A percentile compares a stretch with the other conserved stretches of the same genome.
These are phyloP conservation scores for Podospora australis DNA, from an alignment of 495 filamentous ascomycete genomes.

Conservation along the genomic window DNA sequence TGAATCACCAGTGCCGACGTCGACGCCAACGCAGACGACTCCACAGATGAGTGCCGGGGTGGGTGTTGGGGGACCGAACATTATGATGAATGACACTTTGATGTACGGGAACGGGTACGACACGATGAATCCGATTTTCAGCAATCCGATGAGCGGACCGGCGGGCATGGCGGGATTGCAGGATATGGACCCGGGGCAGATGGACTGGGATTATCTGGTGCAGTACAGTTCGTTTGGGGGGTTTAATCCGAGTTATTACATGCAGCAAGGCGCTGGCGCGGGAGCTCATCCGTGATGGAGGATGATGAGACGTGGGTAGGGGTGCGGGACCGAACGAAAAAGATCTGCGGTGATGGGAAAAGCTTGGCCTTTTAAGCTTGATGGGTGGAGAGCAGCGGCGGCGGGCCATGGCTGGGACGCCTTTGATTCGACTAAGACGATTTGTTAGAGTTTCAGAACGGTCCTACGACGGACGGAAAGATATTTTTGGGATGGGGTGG, in stretches of 20 bases:
- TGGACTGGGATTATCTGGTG: slow-evolving; percentile 41
- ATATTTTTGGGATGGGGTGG: no score
- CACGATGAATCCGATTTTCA: slow-evolving; percentile 14
- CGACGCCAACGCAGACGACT: slow-evolving; percentile 9
- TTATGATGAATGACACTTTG: slow-evolving; percentile 21
- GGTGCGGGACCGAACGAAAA: no score
- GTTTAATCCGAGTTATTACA: slow-evolving; percentile 22
- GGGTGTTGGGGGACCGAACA: not conserved
- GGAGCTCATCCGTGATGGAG: not conserved
- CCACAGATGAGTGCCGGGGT: slow-evolving; percentile 11
- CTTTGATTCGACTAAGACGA: no score
- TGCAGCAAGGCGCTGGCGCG: not conserved
- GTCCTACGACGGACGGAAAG: no score
- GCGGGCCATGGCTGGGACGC: no score
- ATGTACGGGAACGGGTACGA: slow-evolving; percentile 26
- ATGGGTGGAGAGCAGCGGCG: no score
- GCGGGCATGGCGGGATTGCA: slow-evolving; percentile 18
- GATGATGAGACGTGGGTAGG: no score
- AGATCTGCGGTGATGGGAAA: no score
- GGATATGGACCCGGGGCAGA: slow-evolving; percentile 35
- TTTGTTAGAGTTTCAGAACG: no score
- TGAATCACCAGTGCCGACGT: not conserved
- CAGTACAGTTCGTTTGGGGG: slow-evolving; percentile 32
- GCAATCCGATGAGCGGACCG: not conserved
- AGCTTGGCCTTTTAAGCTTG: no score